Evolutionary conservation across 148 eudicot genomes (phyloP).

Genomic region (Vaccinium vitisidaea): DNA sequence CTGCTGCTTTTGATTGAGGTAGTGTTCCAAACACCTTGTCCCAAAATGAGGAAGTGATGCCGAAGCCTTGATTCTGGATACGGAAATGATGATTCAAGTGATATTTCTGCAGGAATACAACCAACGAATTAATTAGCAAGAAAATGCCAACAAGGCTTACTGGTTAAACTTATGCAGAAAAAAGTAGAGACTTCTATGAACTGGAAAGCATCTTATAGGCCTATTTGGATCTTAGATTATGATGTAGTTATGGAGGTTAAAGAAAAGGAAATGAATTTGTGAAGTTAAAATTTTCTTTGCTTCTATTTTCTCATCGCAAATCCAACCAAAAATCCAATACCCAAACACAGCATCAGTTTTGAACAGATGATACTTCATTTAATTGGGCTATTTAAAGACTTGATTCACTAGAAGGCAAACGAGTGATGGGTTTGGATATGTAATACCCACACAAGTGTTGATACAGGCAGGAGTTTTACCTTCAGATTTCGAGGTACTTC

Average conservation of each 20-base stretch:
- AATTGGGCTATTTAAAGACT: background rate
- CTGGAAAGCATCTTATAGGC: background rate
- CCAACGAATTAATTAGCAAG: background rate
- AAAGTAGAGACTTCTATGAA: background rate
- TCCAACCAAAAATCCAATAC: background rate
- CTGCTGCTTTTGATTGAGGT: conserved; percentile 50
- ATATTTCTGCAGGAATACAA: conserved; percentile 53
- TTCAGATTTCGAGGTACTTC: conserved; percentile 59
- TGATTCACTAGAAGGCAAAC: background rate
- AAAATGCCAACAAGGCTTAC: background rate
- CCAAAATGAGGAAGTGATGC: conserved; percentile 84
- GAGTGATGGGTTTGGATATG: background rate
- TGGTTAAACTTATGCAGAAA: background rate
- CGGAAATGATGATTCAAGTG: conserved; percentile 91
- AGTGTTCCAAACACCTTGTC: conserved; percentile 75
- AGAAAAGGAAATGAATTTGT: background rate
- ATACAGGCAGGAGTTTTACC: conserved; percentile 39
- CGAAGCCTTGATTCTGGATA: conserved; percentile 64
- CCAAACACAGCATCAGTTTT: background rate
- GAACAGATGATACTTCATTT: background rate
- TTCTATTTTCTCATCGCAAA: background rate
- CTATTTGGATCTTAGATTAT: background rate
- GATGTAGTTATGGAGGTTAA: background rate
- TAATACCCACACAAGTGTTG: background rate
- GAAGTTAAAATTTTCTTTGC: background rate